A percentile compares a stretch with the other conserved stretches of the same genome.
phyloP scores from a whole-genome alignment of 2,329 filamentous ascomycete species.

The Aspergillus sp. region DNA sequence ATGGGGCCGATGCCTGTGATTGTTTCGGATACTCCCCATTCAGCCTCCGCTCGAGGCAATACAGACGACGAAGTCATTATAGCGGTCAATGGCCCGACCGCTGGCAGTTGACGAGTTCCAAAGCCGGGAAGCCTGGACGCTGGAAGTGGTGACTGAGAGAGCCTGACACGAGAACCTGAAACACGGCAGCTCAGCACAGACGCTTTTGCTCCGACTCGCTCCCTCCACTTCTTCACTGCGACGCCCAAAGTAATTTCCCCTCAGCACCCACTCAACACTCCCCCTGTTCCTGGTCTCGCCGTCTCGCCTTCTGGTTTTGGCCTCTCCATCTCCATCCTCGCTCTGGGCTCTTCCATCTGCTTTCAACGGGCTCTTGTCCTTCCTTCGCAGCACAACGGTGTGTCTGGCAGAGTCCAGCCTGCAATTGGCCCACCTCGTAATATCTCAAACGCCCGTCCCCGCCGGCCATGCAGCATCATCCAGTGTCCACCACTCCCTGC shows the following conservation, averaged over 20 bases:
- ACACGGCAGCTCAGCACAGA: neutral
- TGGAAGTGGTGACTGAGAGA: neutral
- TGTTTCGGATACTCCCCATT: no score
- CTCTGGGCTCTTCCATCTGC: neutral
- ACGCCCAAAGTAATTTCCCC: neutral
- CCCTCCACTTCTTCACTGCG: neutral
- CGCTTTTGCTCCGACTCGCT: neutral
- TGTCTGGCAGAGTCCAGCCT: neutral
- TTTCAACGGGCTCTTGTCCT: neutral
- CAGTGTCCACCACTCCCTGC: slow-evolving; percentile 7
- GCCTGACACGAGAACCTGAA: neutral
- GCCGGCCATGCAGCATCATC: slow-evolving; percentile 3
- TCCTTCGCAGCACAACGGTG: neutral
- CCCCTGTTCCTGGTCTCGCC: neutral
- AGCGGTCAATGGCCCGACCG: no score
- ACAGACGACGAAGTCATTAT: no score
- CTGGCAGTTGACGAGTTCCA: no score
- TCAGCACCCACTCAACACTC: neutral
- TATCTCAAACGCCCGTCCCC: slow-evolving; percentile 14
- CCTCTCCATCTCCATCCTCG: neutral
- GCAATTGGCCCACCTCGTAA: slow-evolving; percentile 6
- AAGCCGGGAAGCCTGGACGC: neutral
- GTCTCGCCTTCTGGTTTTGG: neutral
- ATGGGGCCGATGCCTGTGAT: no score
- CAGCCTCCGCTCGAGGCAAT: no score